Evolutionary conservation across 2,329 filamentous ascomycete species (phyloP), one percentile per base, ranked within the genome.

Genomic region (Neonectria sp.): DNA sequence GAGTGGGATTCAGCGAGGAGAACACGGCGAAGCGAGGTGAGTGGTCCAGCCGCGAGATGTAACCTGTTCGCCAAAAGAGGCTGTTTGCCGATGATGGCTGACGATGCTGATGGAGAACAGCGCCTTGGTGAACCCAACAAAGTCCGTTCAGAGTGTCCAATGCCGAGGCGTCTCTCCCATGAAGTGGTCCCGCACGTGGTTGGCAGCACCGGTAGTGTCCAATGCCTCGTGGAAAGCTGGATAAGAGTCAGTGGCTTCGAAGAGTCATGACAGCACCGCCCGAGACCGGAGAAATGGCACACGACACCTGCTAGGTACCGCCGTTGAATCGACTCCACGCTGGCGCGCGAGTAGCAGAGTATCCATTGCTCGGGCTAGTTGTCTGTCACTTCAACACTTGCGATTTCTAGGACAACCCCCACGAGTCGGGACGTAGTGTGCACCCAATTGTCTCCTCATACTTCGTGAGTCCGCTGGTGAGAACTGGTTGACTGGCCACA

Each of bases 251-350:
- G 37, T n/a, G 15, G 37, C 37, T 40, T 40, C 37, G 17, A 53
- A 29, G 57, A 60, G 57, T 60, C 57, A 60, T 53, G 33, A 29
- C 40, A 46, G 21, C 24, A 27, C 11, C 55, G 12, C 62, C 72
- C 68, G 70, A 70, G 46, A 70, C 65, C 48, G 69, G 67, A 61
- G 61, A 48, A 27, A 60, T 29, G 35, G 33, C 59, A 56, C 31
- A 63, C 46, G 62, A 59, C 60, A 52, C 17, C 8, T 24, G 12
- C 21, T 8, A 29, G 46, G 35, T 43, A 21, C 37, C n/a, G 43
- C 49, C 55, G 53, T 57, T 55, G 61, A 33, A n/a, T 25, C 25
- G 61, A 48, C 51, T 60, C 63, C 52, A 55, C 59, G 61, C 21
- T 17, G 27, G 24, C 27, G 25, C 12, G 21, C 43, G 33, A 35